Evolutionary conservation across 2,329 filamentous ascomycete species (phyloP).

Genomic region (Epichloe typhina): DNA sequence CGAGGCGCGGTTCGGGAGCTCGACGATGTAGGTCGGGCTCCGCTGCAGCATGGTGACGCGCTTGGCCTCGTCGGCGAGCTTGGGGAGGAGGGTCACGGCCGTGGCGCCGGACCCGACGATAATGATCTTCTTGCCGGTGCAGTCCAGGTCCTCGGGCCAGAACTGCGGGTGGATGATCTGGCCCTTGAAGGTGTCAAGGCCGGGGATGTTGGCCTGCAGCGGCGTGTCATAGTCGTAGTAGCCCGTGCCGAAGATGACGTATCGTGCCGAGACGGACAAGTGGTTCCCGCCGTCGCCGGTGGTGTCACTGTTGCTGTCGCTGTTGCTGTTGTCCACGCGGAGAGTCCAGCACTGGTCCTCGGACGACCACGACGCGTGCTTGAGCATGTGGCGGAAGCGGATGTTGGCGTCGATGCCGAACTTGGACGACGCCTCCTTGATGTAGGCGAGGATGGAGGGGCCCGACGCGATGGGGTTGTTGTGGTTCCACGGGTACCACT

Average conservation of each 20-base stretch:
- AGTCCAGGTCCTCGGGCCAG: constrained; percentile 55
- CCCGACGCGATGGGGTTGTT: constrained; percentile 36
- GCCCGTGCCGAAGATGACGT: constrained; percentile 36
- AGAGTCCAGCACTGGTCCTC: constrained; percentile 29
- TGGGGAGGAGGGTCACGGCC: constrained; percentile 59
- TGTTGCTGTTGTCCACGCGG: constrained; percentile 19
- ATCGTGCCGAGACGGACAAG: constrained; percentile 23
- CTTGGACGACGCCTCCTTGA: constrained; percentile 32
- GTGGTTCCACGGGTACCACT: constrained; percentile 55
- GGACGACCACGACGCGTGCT: constrained; percentile 31
- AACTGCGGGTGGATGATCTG: constrained; percentile 55
- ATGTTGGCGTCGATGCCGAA: constrained; percentile 30
- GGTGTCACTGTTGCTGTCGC: not conserved
- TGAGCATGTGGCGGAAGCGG: constrained; percentile 33
- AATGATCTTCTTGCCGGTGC: constrained; percentile 50
- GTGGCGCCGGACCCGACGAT: constrained; percentile 67
- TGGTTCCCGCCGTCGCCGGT: too few species aligned
- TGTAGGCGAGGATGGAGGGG: constrained; percentile 34
- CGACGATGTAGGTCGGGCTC: constrained; percentile 57
- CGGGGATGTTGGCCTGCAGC: constrained; percentile 45
- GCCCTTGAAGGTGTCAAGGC: constrained; percentile 50
- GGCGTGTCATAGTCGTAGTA: constrained; percentile 60
- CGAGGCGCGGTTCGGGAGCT: constrained; percentile 31
- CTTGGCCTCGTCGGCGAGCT: constrained; percentile 46
- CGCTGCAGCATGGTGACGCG: constrained; percentile 67